These are phyloP conservation scores for Asclepias syriaca DNA, from an alignment of 257 asterid genomes.

Conservation along the genomic window DNA sequence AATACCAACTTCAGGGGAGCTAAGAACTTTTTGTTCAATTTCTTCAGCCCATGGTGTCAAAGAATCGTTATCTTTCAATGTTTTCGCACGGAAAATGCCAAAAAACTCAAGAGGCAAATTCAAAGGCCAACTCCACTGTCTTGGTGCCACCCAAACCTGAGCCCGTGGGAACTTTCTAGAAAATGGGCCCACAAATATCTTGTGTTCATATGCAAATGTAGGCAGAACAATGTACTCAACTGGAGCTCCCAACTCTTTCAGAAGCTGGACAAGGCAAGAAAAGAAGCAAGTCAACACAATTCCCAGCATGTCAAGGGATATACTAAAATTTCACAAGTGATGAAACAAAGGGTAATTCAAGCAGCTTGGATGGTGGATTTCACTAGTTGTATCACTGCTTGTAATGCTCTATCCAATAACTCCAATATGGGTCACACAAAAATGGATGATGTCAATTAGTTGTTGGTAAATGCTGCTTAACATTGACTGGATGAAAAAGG, in stretches of 20 bases:
- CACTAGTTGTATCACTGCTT: not conserved
- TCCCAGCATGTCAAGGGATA: not conserved
- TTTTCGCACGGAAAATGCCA: conserved; percentile 77
- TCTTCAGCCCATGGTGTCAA: conserved; percentile 81
- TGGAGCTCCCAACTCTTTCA: conserved; percentile 81
- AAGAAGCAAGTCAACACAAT: not conserved
- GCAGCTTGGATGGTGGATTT: not conserved
- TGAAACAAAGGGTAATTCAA: not conserved
- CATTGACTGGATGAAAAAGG: not conserved
- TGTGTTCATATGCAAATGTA: conserved; percentile 93
- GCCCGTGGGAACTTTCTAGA: conserved; percentile 89
- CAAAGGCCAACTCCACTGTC: conserved; percentile 99
- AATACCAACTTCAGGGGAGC: conserved; percentile 96
- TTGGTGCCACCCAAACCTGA: conserved; percentile 95
- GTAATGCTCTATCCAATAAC: not conserved
- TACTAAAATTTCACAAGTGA: no score
- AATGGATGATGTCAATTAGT: not conserved
- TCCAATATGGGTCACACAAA: not conserved
- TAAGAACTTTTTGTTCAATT: conserved; percentile 84
- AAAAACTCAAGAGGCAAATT: conserved; percentile 88
- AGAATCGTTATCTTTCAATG: conserved; percentile 51
- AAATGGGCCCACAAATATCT: conserved; percentile 96
- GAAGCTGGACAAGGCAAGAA: conserved; percentile 48
- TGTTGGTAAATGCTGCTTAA: not conserved
- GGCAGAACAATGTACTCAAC: conserved; percentile 81